Evolutionary conservation across 306 rosid genomes (phyloP).

Genomic region (Cicer yamashitae): DNA sequence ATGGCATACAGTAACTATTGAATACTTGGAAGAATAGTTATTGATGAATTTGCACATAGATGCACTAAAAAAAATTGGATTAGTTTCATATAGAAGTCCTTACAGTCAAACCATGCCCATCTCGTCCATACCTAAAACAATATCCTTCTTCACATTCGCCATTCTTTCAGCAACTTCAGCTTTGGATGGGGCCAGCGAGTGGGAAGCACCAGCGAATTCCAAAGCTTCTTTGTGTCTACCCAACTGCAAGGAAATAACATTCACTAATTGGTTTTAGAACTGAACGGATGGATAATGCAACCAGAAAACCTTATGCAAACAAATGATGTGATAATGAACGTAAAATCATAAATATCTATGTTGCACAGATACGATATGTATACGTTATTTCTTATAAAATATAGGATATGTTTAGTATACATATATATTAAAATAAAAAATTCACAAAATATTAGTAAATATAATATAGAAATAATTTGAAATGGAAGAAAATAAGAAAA

Average conservation of each 20-base stretch:
- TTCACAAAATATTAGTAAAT: no score
- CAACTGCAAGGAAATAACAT: conserved; percentile 66
- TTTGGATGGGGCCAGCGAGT: conserved; percentile 68
- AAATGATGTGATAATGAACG: conserved; percentile 12
- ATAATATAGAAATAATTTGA: no score
- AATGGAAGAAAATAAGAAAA: no score
- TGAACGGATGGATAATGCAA: conserved; percentile 26
- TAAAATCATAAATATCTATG: neutral
- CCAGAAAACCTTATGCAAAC: conserved; percentile 31
- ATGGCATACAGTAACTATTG: conserved; percentile 1
- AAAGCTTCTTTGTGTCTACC: conserved; percentile 87
- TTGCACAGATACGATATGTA: no score
- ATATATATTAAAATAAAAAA: no score
- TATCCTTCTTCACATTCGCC: conserved; percentile 70
- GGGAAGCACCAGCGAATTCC: conserved; percentile 78
- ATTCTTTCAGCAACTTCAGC: conserved; percentile 74
- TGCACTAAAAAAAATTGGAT: neutral
- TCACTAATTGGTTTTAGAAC: conserved; percentile 28
- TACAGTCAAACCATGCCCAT: conserved; percentile 26
- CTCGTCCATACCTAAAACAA: conserved; percentile 71
- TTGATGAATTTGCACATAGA: conserved; percentile 20
- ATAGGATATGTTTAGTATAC: no score
- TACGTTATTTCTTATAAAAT: no score
- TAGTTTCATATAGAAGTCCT: conserved; percentile 1
- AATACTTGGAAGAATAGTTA: conserved; percentile 6